Base-by-base conservation (phyloP, 2,329 filamentous ascomycete genomes). In the Sporothrix curviconia region DNA sequence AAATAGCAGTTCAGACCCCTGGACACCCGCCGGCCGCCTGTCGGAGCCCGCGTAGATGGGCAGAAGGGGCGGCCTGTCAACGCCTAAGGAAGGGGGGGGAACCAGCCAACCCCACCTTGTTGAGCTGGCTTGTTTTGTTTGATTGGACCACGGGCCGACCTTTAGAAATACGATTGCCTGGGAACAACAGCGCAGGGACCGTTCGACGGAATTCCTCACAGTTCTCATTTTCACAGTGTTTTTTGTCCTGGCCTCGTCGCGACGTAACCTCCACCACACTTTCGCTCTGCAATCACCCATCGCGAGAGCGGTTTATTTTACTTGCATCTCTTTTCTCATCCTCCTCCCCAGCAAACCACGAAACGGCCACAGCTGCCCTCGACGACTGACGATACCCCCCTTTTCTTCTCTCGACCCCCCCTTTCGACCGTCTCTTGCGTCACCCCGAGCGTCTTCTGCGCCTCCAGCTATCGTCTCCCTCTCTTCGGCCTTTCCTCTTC, bases 121-220 rank as follows among this genome's bases (percentile, higher is more conserved):
- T 22, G 28, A 30, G 51, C 51, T 47, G 37, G 25, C 15, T 55
- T 59, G 57, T 58, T 60, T 53, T 60, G 59, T 34, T 55, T 61
- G 58, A 61, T 61, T 61, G 60, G 60, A 49, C 50, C 17, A 47
- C 28, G 40, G 43, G 36, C 24, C 28, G 46, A 47, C 49, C 30
- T n/a, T 28, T 39, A 19, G 51, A 58, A 58, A 49, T 47, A 51
- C 55, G 22, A 50, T 37, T 51, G 49, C 50, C 51, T 39, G 17
- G 19, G 36, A 34, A 39, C 36, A 43, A 30, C 14, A 49, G 30
- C 30, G 30, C n/a, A 46, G 34, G 37, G 46, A 25, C 17, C 14
- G 22, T n/a, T 14, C n/a, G 17, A 34, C 30, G 42, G 12, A 40
- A 22, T 49, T 40, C 17, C 37, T 22, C 40, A 32, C 19, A 36